Base-by-base conservation (phyloP, 2,329 filamentous ascomycete genomes). In the Botrytis fabae region DNA sequence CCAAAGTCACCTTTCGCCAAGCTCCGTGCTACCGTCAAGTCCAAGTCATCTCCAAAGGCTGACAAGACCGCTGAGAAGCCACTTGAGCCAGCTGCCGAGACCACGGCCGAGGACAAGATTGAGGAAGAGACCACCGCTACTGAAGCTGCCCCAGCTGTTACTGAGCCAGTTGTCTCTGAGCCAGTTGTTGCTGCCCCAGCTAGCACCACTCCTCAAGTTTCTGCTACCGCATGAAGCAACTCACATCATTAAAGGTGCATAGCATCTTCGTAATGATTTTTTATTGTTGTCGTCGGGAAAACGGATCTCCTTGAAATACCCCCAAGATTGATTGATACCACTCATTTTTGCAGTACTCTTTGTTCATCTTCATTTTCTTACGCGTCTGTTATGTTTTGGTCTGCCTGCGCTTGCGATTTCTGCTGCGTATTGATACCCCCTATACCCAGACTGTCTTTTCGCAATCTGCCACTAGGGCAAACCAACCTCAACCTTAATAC, bases 41-140 rank as follows among this genome's bases (percentile, higher is more conserved):
- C 77, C 70, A 81, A 80, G 74, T 75, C 78, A 57, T 77, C 79
- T 28, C 78, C 78, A 42, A 81, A 85, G 78, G 83, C 86, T 85
- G 87, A 83, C 84, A 84, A 80, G 81, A 78, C 76, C 81, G 83
- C 83, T 74, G 80, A 82, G 59, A 79, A 82, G 64, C 68, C 78
- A 61, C 76, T 77, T 46, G 76, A 80, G 60, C 78, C 78, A 22
- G 80, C 80, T 71, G 74, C 78, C 54, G 77, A 77, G 59, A 28
- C 73, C 74, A 74, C 73, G n/a, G 46, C 42, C 46, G 71, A 73
- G 32, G 71, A 73, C 16, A 72, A 68, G 40, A 68, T 72, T 40
- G 73, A 80, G 61, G 78, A 73, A 54, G 78, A 79, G 59, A 74
- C 76, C 38, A 71, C 77, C 42, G 80, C 82, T 72, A 76, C 81